Percentiles rank a stretch among this genome's conserved stretches.
phyloP scores from a whole-genome alignment of 345 rosid genomes.

The Aquilaria yunnanensis region DNA sequence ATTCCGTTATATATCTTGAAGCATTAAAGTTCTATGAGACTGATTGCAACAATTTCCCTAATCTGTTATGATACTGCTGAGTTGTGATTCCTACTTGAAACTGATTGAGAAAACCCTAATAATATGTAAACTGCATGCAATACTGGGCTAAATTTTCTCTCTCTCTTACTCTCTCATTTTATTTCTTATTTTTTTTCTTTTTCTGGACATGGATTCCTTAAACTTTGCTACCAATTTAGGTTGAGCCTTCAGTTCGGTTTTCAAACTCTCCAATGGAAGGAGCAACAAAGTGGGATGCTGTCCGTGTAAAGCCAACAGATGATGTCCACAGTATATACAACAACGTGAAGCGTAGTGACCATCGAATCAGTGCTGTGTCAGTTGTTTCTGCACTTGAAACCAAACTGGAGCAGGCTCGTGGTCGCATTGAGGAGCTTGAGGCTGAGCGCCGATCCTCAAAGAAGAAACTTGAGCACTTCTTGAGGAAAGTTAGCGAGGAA shows the following conservation, averaged over 20 bases:
- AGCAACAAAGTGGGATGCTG: constrained; percentile 68
- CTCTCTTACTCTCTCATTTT: no score
- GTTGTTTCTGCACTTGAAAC: constrained; percentile 50
- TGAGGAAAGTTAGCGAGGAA: constrained; percentile 72
- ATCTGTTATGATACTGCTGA: no score
- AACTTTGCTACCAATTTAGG: constrained; percentile 24
- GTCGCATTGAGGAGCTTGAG: constrained; percentile 54
- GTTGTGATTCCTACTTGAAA: no score
- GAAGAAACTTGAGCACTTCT: constrained; percentile 69
- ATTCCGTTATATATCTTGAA: no score
- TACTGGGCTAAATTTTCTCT: no score
- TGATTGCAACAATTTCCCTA: no score
- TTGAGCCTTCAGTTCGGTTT: constrained; percentile 49
- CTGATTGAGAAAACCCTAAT: no score
- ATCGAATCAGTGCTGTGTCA: constrained; percentile 53
- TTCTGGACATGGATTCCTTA: no score
- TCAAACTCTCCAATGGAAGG: constrained; percentile 65
- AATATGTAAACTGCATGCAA: no score
- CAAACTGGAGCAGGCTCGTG: constrained; percentile 49
- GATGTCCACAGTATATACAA: constrained; percentile 38
- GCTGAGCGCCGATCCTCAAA: constrained; percentile 51
- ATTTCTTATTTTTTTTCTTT: no score
- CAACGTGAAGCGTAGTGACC: constrained; percentile 42
- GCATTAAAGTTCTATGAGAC: no score
- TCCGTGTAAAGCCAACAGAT: constrained; percentile 34